Evolutionary conservation across 108 stramenopile species (phyloP), one percentile per base, ranked within the genome.

Genomic region (Cyclostephanos tholiformis): DNA sequence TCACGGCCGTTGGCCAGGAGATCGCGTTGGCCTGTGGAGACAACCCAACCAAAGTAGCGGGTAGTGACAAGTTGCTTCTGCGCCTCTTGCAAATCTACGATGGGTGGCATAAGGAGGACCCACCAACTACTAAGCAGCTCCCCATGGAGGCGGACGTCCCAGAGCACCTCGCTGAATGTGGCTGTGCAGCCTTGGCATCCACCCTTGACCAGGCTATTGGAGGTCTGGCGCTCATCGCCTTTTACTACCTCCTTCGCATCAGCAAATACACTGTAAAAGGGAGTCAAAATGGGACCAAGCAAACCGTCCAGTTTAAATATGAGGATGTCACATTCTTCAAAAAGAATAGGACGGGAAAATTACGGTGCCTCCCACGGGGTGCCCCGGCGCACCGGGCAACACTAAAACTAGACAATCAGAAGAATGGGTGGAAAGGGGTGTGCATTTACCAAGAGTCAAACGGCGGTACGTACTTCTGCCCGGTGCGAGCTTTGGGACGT

Each of bases 361-460:
- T 65, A 2, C 0, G 64, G 19, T 46, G 46, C 29, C 48, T 65
- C 0, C 22, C 64, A 2, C 64, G 64, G 1, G 26, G 25, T 25
- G 64, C 64, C 0, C 19, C 10, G 0, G 64, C 64, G 26, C 46
- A 30, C 16, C 23, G 64, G 0, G 46, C 64, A 25, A 65, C 64
- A 2, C 3, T 65, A 26, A 43, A 48, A 2, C 11, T 65, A 0
- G 23, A 43, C 9, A 65, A 44, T n/a, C 43, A 41, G 17, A 65
- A 65, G 23, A 65, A 65, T 19, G 64, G 64, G 0, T 65, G 64
- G 64, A 65, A 65, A 44, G 46, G 46, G n/a, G n/a, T n/a, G n/a
- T n/a, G n/a, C n/a, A n/a, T n/a, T n/a, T n/a, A n/a, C n/a, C n/a
- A n/a, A n/a, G n/a, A n/a, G n/a, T n/a, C n/a, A n/a, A n/a, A n/a